Evolutionary conservation across 1,284 basidiomycete species (phyloP), one percentile per base, ranked within the genome.

Genomic region (Cryptococcus deneoformans): DNA sequence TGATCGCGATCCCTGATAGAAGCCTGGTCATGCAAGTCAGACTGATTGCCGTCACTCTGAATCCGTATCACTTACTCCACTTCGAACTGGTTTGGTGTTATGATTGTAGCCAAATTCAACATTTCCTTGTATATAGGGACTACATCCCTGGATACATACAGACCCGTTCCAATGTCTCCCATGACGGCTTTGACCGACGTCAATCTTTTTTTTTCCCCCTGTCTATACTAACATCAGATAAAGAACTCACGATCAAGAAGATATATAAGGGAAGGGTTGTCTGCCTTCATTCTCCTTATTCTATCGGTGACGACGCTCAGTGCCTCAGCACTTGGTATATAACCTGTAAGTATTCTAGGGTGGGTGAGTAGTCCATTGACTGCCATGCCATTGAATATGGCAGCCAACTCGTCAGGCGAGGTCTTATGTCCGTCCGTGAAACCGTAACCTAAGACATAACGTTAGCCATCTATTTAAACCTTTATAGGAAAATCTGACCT

Each of bases 1-100:
- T 82, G 48, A 98, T 85, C 53, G 84, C 78, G 49, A 84, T 80
- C 46, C 85, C 84, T 0, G 93, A 92, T 11, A 95, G 80, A 3
- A 87, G 81, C 76, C 89, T 92, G 68, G 16, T 24, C 29, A 3
- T 20, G 20, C 20, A 16, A 7, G 48, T 37, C 10, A 47, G 20
- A 2, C 29, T 8, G 12, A 6, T n/a, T n/a, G n/a, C n/a, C n/a
- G n/a, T n/a, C n/a, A n/a, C n/a, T n/a, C n/a, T n/a, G n/a, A n/a
- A n/a, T n/a, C n/a, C n/a, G n/a, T n/a, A n/a, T n/a, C n/a, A 81
- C 88, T 75, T 72, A 94, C 91, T 98, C 93, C 55, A 90, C 89
- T 80, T 99, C 96, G 65, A 95, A 99, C 84, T 94, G 96, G 73
- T 99, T 99, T 0, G 95, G 95, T 0, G 95, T 94, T 63, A 97